These are phyloP conservation scores for Zelopaecilomyces penicillatus DNA, from an alignment of 2,329 filamentous ascomycete genomes.

Conservation along the genomic window DNA sequence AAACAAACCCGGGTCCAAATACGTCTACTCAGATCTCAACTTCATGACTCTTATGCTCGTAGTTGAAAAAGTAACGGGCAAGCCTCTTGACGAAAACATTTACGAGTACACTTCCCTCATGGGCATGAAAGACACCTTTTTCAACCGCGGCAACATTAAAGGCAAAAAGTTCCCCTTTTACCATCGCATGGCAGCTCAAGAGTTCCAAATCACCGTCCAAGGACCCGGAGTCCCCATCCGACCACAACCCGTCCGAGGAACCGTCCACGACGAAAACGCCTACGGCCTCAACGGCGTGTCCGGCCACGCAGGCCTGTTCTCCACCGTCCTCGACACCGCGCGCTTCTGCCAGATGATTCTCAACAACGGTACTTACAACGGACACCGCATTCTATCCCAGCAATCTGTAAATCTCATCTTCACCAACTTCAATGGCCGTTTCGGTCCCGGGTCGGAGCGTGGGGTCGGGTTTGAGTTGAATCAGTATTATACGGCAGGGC, in stretches of 20 bases:
- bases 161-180: constrained; percentile 12
- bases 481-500: constrained; percentile 23
- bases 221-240: constrained; percentile 23
- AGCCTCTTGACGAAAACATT: constrained; percentile 18
- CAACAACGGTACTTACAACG: constrained; percentile 27
- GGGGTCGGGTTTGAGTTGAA: constrained; percentile 24
- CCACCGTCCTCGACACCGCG: constrained; percentile 22
- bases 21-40: constrained; percentile 26
- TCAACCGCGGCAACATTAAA: constrained; percentile 24
- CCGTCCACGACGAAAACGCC: constrained; percentile 29
- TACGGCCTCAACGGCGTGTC: constrained; percentile 25
- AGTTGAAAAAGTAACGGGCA: constrained; percentile 20
- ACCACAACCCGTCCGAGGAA: constrained; percentile 29
- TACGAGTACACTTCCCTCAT: constrained; percentile 16
- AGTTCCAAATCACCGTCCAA: constrained; percentile 20
- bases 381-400: constrained; percentile 17
- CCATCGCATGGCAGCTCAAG: constrained; percentile 20
- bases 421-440: constrained; percentile 21
- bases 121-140: constrained; percentile 23
- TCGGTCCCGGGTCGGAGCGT: constrained; percentile 17
- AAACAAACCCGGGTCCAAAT: constrained; percentile 19
- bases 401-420: constrained; percentile 24
- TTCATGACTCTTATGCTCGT: constrained; percentile 24
- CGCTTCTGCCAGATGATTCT: constrained; percentile 28
- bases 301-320: constrained; percentile 28